These are phyloP conservation scores for Plasmodium reichenowi DNA, from an alignment of 169 alveolate genomes.

Conservation along the genomic window DNA sequence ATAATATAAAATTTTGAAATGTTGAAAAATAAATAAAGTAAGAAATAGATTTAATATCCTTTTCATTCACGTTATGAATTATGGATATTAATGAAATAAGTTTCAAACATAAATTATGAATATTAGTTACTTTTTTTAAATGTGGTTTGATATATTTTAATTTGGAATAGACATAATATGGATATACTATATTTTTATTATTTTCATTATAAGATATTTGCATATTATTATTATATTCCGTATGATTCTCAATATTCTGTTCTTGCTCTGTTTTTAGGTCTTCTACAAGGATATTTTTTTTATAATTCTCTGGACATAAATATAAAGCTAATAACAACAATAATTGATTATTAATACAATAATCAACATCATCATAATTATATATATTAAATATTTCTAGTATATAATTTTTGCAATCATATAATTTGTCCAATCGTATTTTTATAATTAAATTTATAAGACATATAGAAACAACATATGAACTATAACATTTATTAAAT, in stretches of 20 bases:
- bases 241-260: neutral
- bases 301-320: constrained; percentile 28
- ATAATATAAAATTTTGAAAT: constrained; percentile 47
- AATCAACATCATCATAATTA: constrained; percentile 28
- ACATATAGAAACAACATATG: constrained; percentile 49
- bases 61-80: constrained; percentile 8
- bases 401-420: constrained; percentile 36
- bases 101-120: constrained; percentile 50
- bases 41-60: constrained; percentile 27
- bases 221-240: neutral
- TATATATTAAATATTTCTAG: constrained; percentile 23
- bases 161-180: constrained; percentile 31
- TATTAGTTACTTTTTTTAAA: constrained; percentile 54
- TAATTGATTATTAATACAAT: constrained; percentile 32
- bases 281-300: constrained; percentile 15
- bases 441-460: constrained; percentile 53
- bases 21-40: constrained; percentile 48
- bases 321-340: constrained; percentile 33
- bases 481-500: constrained; percentile 38
- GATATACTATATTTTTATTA: constrained; percentile 1
- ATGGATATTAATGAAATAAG: constrained; percentile 56
- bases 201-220: neutral
- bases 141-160: constrained; percentile 55
- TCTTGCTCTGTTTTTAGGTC: neutral
- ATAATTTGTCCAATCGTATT: constrained; percentile 34